Conservation (phyloP, 2,329 filamentous ascomycete genomes). For the Cryphonectria naterciae region DNA sequence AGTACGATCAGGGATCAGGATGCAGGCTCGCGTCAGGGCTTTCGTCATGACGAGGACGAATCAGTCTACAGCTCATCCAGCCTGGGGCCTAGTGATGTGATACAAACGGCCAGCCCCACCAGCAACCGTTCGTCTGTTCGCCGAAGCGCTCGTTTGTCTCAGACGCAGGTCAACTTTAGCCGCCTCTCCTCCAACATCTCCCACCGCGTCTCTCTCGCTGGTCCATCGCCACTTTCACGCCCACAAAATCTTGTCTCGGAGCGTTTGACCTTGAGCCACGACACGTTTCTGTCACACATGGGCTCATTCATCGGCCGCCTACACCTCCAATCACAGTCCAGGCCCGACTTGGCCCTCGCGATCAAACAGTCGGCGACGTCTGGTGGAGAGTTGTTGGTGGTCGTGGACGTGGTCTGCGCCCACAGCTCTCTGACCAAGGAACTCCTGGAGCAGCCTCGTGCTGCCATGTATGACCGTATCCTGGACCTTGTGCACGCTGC, state of each 20-base stretch:
- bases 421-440: constrained; percentile 73
- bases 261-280: constrained; percentile 77
- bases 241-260: constrained; percentile 81
- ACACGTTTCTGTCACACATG: constrained; percentile 86
- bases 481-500: constrained; percentile 81
- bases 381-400: constrained; percentile 75
- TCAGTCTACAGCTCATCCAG: constrained; percentile 36
- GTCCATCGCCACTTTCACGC: constrained; percentile 63
- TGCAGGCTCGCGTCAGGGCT: constrained; percentile 48
- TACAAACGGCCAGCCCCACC: constrained; percentile 41
- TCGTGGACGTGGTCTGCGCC: constrained; percentile 81
- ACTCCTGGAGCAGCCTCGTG: constrained; percentile 69
- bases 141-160: constrained; percentile 43
- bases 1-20: constrained; percentile 39
- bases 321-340: constrained; percentile 89
- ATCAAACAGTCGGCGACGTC: constrained; percentile 84
- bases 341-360: constrained; percentile 78
- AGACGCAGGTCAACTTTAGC: constrained; percentile 42
- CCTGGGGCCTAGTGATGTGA: constrained; percentile 36
- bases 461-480: constrained; percentile 79
- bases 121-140: constrained; percentile 54
- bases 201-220: constrained; percentile 78
- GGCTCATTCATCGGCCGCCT: constrained; percentile 90
- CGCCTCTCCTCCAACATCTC: constrained; percentile 61
- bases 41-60: constrained; percentile 42